phyloP scores from a whole-genome alignment of 805 yeast genomes.

The Barnettozyma sp. region DNA sequence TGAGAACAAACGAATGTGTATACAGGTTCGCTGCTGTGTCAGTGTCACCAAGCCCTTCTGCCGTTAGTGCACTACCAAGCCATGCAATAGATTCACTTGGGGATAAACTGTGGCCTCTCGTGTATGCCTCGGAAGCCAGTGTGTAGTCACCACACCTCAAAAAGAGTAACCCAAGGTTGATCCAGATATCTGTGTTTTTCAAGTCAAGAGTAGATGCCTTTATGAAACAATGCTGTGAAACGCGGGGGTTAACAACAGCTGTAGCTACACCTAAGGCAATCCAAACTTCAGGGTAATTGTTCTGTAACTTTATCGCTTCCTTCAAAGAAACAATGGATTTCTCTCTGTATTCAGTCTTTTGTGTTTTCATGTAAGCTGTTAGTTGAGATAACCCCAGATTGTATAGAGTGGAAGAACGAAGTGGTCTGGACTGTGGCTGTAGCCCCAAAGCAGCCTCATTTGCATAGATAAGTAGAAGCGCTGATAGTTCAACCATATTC shows the following conservation, averaged over 20 bases:
- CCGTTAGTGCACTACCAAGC: conserved; percentile 75
- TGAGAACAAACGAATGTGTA: conserved; percentile 71
- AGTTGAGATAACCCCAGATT: conserved; percentile 68
- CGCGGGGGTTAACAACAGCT: conserved; percentile 53
- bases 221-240: conserved; percentile 90
- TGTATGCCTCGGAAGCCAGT: conserved; percentile 66
- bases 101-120: conserved; percentile 70
- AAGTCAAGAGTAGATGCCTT: conserved; percentile 69
- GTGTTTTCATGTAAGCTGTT: conserved; percentile 34
- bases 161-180: conserved; percentile 73
- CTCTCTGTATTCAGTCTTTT: conserved; percentile 32
- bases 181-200: conserved; percentile 66
- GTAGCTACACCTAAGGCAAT: conserved; percentile 73
- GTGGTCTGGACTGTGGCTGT: conserved; percentile 35
- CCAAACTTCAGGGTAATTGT: conserved; percentile 72
- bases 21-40: conserved; percentile 50
- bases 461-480: conserved; percentile 37
- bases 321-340: conserved; percentile 53
- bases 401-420: conserved; percentile 51
- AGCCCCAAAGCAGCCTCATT: conserved; percentile 40
- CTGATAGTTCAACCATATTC: conserved; percentile 30
- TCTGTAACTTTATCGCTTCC: conserved; percentile 64
- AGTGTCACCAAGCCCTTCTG: conserved; percentile 42
- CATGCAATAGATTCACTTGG: conserved; percentile 75
- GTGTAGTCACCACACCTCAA: conserved; percentile 59